These are phyloP conservation scores for Starmerella vaccinii DNA, from an alignment of 805 yeast genomes.

Conservation along the genomic window DNA sequence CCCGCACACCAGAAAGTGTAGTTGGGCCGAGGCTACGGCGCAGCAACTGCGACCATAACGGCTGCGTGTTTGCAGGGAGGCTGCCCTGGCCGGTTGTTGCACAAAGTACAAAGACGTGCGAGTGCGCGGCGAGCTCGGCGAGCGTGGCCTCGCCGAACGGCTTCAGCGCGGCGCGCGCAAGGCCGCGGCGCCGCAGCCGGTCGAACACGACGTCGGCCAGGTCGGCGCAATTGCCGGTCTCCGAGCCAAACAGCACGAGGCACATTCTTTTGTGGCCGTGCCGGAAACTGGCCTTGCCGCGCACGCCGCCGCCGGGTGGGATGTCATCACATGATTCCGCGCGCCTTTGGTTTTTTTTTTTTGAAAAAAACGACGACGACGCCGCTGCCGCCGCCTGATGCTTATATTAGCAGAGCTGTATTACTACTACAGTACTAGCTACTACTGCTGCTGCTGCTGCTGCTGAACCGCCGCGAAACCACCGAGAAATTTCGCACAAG, in stretches of 20 bases:
- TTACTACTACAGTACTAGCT: too few species aligned
- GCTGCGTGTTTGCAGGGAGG: slow-evolving; percentile 63
- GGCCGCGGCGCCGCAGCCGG: slow-evolving; percentile 43
- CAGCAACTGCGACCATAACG: slow-evolving; percentile 65
- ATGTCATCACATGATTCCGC: too few species aligned
- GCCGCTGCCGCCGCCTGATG: too few species aligned
- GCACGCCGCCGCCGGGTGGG: too few species aligned
- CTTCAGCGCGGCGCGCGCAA: slow-evolving; percentile 32
- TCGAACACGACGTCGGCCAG: slow-evolving; percentile 57
- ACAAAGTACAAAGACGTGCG: slow-evolving; percentile 48
- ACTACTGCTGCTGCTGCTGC: too few species aligned
- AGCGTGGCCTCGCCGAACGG: slow-evolving; percentile 36
- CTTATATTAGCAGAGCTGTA: too few species aligned
- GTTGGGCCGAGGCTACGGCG: slow-evolving; percentile 53
- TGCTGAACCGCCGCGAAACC: too few species aligned
- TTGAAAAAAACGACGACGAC: too few species aligned
- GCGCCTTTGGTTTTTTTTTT: too few species aligned
- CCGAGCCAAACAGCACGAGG: slow-evolving; percentile 58
- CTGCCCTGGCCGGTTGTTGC: slow-evolving; percentile 96
- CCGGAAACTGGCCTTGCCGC: too few species aligned
- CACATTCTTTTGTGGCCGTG: too few species aligned
- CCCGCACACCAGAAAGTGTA: slow-evolving; percentile 48
- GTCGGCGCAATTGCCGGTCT: slow-evolving; percentile 86
- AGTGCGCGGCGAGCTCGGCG: slow-evolving; percentile 37
- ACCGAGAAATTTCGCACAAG: too few species aligned